Percentiles rank a stretch among this genome's conserved stretches.
These are phyloP conservation scores for Magnolia kwangsiensis DNA, from an alignment of 164 flowering plant species.

Conservation along the genomic window DNA sequence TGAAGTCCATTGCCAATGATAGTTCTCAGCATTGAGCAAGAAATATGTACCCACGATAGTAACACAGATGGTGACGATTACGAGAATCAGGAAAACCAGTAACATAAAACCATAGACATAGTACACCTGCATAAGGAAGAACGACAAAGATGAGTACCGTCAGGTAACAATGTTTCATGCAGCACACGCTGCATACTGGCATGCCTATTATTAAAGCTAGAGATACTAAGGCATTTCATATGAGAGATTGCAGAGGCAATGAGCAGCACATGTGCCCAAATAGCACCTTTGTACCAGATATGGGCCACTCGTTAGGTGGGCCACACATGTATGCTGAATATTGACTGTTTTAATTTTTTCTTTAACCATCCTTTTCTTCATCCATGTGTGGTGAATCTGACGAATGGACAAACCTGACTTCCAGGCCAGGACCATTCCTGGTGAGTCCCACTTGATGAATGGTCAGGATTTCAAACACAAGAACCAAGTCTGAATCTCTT, in stretches of 20 bases:
- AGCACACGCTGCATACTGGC: background rate
- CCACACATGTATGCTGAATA: background rate
- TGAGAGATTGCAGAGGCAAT: background rate
- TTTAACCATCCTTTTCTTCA: background rate
- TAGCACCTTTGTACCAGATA: background rate
- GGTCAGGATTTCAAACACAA: background rate
- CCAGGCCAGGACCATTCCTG: background rate
- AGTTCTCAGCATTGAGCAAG: slow-evolving; percentile 96
- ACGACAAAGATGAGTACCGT: background rate
- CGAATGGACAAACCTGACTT: background rate
- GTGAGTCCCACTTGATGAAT: background rate
- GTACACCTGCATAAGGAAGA: slow-evolving; percentile 61
- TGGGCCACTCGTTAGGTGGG: background rate
- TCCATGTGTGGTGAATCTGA: background rate
- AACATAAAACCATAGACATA: slow-evolving; percentile 98
- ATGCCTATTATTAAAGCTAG: background rate
- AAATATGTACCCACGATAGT: slow-evolving; percentile 95
- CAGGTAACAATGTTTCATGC: background rate
- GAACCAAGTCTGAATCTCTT: background rate
- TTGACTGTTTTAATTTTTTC: background rate
- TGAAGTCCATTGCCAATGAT: slow-evolving; percentile 99
- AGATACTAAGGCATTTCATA: background rate
- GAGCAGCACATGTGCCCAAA: background rate
- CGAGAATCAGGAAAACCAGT: slow-evolving; percentile 85
- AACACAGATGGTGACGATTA: slow-evolving; percentile 94